Evolutionary conservation across 352 stramenopile genomes (phyloP), one percentile per base, ranked within the genome.

Genomic region (Phytophthora syringae): DNA sequence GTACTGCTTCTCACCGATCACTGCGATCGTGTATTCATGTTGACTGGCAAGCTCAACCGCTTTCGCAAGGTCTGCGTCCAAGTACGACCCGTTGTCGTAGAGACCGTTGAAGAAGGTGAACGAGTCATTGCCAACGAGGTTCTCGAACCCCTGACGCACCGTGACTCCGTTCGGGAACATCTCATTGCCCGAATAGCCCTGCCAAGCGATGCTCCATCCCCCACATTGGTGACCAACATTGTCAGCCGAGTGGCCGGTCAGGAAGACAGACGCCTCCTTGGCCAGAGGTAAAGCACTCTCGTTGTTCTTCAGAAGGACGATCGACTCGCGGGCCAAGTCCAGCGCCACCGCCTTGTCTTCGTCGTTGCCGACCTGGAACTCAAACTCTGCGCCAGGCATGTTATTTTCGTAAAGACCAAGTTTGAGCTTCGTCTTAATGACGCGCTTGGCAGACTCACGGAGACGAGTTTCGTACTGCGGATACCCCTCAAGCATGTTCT

Each of bases 131-230:
- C 32, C 58, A 25, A 73, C 65, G 16, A 83, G 36, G 15, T 64
- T 53, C 49, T 82, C 70, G 6, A 90, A 72, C 4, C 72, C 80
- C 21, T 84, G 44, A 44, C 77, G 83, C 32, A 91, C 64, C 1
- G 77, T 77, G 12, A 79, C 40, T 16, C 80, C 80, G 53, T 88
- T 82, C 25, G 64, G 80, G 67, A 80, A 77, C 69, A 86, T 76
- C 13, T 54, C 57, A 45, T 88, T 90, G 15, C 84, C 79, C 5
- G 81, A 80, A 43, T 82, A 77, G 9, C 86, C 89, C 57, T 96
- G 88, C 89, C 89, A 97, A 36, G 85, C 74, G 28, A 93, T 67
- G 1, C 80, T 84, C 89, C 89, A 97, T 3, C 84, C 84, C 51
- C 84, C 84, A 11, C 82, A 91, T 7, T 89, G 64, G 42, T 85